Evolutionary conservation across 345 rosid genomes (phyloP).

Genomic region (Bruguiera gymnorhiza): DNA sequence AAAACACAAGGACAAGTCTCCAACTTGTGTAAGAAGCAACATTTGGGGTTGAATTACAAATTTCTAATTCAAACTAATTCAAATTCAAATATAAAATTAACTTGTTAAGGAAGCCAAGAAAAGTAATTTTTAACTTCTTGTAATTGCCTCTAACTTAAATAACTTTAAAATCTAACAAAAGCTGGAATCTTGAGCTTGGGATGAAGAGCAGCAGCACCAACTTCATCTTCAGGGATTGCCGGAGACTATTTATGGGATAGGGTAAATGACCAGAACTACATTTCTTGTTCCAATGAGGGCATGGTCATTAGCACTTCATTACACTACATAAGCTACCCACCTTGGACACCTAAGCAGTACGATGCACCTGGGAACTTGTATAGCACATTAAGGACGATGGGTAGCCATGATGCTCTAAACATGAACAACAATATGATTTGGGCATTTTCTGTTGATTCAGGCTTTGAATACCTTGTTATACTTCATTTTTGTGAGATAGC

Average conservation of each 20-base stretch:
- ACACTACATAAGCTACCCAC: too few relatives aligned
- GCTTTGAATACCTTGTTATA: slow-evolving; percentile 16
- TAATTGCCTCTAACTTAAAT: too few relatives aligned
- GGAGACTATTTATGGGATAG: neutral
- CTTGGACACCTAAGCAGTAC: neutral
- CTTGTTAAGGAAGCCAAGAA: too few relatives aligned
- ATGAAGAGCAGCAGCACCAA: too few relatives aligned
- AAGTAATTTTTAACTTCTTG: too few relatives aligned
- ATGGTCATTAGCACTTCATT: neutral
- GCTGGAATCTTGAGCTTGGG: too few relatives aligned
- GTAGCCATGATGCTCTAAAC: neutral
- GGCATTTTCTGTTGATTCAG: slow-evolving; percentile 10
- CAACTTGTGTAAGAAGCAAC: too few relatives aligned
- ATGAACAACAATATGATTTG: slow-evolving; percentile 13
- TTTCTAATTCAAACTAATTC: too few relatives aligned
- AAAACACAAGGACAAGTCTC: too few relatives aligned
- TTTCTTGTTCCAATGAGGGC: neutral
- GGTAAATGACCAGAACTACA: neutral
- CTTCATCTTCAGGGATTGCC: neutral
- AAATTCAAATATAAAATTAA: too few relatives aligned
- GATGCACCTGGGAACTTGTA: neutral
- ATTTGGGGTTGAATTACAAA: too few relatives aligned
- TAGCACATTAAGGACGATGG: neutral
- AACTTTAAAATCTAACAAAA: too few relatives aligned
- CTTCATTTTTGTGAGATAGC: slow-evolving; percentile 23